Conservation (phyloP, 495 filamentous ascomycete genomes). For the Chaetomidium leptoderma region DNA sequence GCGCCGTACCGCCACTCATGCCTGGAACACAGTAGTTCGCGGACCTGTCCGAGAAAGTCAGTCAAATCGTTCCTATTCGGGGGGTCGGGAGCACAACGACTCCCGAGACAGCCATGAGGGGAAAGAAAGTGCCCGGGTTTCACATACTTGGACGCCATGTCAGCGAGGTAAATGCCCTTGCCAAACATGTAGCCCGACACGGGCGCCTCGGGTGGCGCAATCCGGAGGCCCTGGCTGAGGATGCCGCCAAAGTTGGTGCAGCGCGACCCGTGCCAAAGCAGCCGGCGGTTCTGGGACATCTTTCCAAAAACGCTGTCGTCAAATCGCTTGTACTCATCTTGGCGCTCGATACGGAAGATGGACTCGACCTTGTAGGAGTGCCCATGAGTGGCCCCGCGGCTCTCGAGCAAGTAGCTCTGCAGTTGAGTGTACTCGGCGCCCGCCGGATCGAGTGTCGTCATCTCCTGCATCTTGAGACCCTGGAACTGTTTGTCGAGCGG, state of each 20-base stretch:
- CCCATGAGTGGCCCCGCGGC: conserved; percentile 57
- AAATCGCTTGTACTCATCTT: conserved; percentile 70
- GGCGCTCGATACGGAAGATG: conserved; percentile 78
- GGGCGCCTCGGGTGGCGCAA: conserved; percentile 80
- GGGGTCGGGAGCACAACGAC: too few relatives aligned
- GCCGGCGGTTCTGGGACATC: conserved; percentile 51
- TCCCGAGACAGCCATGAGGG: too few relatives aligned
- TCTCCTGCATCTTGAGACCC: conserved; percentile 67
- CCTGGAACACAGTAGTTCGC: conserved; percentile 66
- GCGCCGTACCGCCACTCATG: conserved; percentile 45
- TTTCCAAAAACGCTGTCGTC: conserved; percentile 47
- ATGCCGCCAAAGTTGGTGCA: conserved; percentile 80
- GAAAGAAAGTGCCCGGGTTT: too few relatives aligned
- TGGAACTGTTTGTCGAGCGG: conserved; percentile 66
- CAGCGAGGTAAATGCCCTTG: conserved; percentile 87
- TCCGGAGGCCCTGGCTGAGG: conserved; percentile 76
- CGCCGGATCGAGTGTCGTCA: conserved; percentile 58
- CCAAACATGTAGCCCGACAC: conserved; percentile 75
- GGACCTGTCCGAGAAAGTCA: too few relatives aligned
- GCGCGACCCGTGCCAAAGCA: conserved; percentile 82
- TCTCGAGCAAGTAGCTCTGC: conserved; percentile 61
- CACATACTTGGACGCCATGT: conserved; percentile 67
- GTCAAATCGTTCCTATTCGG: too few relatives aligned
- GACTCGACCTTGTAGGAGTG: conserved; percentile 58
- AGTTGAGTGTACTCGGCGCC: conserved; percentile 62